phyloP scores from a whole-genome alignment of 2,329 filamentous ascomycete species.

The Dichotomopilus funicola region DNA sequence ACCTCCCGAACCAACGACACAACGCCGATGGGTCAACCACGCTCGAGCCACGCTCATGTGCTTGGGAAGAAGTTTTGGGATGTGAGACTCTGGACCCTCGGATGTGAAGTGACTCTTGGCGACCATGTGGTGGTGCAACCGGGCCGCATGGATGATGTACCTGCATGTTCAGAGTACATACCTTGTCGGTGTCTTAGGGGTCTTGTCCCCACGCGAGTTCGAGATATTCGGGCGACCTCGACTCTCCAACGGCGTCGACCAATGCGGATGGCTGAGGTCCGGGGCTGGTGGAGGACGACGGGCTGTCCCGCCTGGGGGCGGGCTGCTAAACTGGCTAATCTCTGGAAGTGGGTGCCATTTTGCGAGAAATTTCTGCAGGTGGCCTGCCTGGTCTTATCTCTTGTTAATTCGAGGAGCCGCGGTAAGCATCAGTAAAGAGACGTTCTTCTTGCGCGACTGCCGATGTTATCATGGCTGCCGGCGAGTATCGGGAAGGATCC shows the following conservation, averaged over 20 bases:
- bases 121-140: background rate
- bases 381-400: background rate
- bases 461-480: no score
- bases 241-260: background rate
- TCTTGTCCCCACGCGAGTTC: background rate
- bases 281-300: constrained; percentile 5
- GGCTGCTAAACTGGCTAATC: background rate
- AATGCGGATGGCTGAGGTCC: background rate
- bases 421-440: no score
- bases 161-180: background rate
- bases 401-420: no score
- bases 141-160: background rate
- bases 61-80: no score
- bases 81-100: background rate
- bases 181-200: background rate
- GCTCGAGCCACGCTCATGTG: no score
- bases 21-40: no score
- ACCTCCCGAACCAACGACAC: no score
- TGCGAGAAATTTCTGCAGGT: background rate
- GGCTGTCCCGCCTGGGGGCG: constrained; percentile 15
- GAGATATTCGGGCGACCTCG: background rate
- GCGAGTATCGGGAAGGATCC: no score
- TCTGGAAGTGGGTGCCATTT: background rate
- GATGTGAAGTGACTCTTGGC: constrained; percentile 2
- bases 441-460: no score